Evolutionary conservation across 495 filamentous ascomycete species (phyloP).

Genomic region (Halenospora varia): DNA sequence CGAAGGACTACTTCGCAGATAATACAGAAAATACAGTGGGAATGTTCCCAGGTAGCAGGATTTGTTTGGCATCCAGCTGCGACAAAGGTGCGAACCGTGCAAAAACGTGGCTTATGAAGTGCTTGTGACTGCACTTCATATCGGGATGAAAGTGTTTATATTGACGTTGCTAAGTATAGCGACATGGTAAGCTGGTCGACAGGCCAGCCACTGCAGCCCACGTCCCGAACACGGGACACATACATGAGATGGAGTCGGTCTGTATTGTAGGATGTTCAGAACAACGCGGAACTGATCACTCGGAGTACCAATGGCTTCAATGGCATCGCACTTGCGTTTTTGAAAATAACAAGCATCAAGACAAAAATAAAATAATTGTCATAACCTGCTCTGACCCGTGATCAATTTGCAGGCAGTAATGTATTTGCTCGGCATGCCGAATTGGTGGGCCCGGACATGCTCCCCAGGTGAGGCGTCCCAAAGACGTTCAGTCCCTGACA

Average conservation of each 20-base stretch:
- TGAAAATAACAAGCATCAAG: background rate
- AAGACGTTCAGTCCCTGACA: background rate
- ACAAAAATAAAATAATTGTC: background rate
- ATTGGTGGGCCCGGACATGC: background rate
- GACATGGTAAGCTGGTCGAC: constrained; percentile 10
- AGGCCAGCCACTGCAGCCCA: background rate
- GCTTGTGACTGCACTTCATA: constrained; percentile 19
- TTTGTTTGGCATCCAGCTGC: background rate
- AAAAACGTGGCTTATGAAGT: constrained; percentile 15
- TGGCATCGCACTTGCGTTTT: background rate
- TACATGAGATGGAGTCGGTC: constrained; percentile 4
- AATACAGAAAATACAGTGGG: background rate
- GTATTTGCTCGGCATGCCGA: background rate
- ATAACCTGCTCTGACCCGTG: background rate
- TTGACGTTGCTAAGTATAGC: constrained; percentile 19
- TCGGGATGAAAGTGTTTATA: constrained; percentile 9
- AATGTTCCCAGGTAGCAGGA: constrained; percentile 1
- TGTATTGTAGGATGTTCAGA: background rate
- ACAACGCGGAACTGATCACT: background rate
- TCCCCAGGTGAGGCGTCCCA: background rate
- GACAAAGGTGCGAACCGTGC: constrained; percentile 5
- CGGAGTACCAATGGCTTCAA: background rate
- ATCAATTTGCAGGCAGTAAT: background rate
- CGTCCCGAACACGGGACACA: constrained; percentile 6
- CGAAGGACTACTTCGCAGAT: background rate